Evolutionary conservation across 1,139 yeast genomes (phyloP).

Genomic region (Yamadazyma trypodendri): DNA sequence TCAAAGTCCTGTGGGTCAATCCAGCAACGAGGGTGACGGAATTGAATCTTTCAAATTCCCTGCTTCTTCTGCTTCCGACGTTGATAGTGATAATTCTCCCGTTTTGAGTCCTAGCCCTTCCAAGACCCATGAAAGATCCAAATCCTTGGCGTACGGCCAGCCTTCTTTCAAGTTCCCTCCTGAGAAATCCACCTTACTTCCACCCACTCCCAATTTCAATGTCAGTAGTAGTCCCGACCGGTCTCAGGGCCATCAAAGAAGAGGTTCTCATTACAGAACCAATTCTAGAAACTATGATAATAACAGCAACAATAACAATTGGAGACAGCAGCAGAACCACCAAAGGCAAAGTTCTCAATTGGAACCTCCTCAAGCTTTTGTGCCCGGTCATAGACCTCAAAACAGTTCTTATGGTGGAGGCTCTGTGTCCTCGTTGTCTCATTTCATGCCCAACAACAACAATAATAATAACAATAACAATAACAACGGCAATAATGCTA

Average conservation of each 20-base stretch:
- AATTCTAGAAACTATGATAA: constrained; percentile 59
- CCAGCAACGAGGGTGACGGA: constrained; percentile 19
- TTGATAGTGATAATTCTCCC: constrained; percentile 16
- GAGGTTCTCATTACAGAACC: constrained; percentile 54
- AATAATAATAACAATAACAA: constrained; percentile 26
- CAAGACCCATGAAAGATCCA: constrained; percentile 30
- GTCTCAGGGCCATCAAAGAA: constrained; percentile 33
- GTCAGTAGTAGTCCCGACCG: constrained; percentile 43
- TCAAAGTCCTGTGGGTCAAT: constrained; percentile 6
- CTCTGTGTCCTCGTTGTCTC: constrained; percentile 60
- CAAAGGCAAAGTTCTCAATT: constrained; percentile 33
- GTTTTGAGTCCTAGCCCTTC: constrained; percentile 19
- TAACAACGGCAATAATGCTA: constrained; percentile 25
- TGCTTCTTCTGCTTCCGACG: constrained; percentile 19
- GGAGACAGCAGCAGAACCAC: constrained; percentile 53
- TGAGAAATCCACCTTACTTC: constrained; percentile 32
- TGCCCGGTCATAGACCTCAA: constrained; percentile 78
- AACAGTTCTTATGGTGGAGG: constrained; percentile 63
- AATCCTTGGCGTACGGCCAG: constrained; percentile 46
- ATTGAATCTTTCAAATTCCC: constrained; percentile 38
- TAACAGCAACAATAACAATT: constrained; percentile 48
- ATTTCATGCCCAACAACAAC: constrained; percentile 31
- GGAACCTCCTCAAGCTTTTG: constrained; percentile 56
- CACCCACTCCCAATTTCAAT: constrained; percentile 48
- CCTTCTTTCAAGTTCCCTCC: constrained; percentile 47